These are phyloP conservation scores for Cladosporium halotolerans DNA, from an alignment of 2,329 filamentous ascomycete species.

Conservation along the genomic window DNA sequence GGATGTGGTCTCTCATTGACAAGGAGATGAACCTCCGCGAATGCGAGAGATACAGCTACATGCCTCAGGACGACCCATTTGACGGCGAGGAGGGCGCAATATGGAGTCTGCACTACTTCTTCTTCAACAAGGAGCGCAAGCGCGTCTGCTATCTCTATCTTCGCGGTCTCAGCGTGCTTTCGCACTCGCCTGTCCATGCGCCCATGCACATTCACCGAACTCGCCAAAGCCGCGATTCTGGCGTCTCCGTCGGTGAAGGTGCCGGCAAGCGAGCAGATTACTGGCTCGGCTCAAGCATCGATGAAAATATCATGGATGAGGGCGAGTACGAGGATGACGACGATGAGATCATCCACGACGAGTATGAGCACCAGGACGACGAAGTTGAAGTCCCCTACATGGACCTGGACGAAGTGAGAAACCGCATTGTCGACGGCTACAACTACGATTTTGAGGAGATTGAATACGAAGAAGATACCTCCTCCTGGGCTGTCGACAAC, in stretches of 20 bases:
- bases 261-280: constrained; percentile 77
- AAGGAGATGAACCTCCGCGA: constrained; percentile 89
- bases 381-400: constrained; percentile 30
- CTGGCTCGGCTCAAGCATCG: constrained; percentile 61
- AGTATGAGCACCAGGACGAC: constrained; percentile 22
- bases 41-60: constrained; percentile 84
- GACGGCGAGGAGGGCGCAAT: constrained; percentile 88
- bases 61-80: constrained; percentile 83
- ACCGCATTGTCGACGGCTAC: constrained; percentile 28
- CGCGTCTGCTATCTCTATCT: constrained; percentile 91
- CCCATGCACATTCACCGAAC: constrained; percentile 41
- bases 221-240: constrained; percentile 24
- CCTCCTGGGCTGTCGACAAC: constrained; percentile 4
- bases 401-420: constrained; percentile 31
- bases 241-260: constrained; percentile 41
- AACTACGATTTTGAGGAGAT: constrained; percentile 17
- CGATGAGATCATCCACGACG: constrained; percentile 17
- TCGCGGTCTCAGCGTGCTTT: constrained; percentile 75
- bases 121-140: constrained; percentile 90
- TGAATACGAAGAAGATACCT: constrained; percentile 8
- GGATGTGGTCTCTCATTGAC: constrained; percentile 88
- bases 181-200: constrained; percentile 49
- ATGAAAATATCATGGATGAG: constrained; percentile 13
- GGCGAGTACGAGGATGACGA: constrained; percentile 28
- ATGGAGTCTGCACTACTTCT: constrained; percentile 95